Evolutionary conservation across 305 asterid genomes (phyloP).

Genomic region (Fraxinus xanthoxyloides): DNA sequence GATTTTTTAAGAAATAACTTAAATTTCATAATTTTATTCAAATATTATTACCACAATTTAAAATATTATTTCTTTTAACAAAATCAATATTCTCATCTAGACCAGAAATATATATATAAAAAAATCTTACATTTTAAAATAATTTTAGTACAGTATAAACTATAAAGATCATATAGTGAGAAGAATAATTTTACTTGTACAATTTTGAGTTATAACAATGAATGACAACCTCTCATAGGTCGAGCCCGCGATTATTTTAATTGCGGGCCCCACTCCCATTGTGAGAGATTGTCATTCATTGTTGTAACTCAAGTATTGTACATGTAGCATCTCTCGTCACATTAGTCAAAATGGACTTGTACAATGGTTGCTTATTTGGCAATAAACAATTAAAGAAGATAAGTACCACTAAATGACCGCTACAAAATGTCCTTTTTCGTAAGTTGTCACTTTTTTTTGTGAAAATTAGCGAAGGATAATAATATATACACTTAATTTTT

Average conservation of each 20-base stretch:
- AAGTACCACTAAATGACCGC: not conserved
- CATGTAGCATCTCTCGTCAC: too few species aligned
- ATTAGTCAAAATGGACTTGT: not conserved
- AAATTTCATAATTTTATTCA: not conserved
- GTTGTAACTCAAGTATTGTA: too few species aligned
- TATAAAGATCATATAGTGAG: too few species aligned
- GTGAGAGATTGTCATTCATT: too few species aligned
- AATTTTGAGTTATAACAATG: too few species aligned
- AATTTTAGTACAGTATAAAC: not conserved
- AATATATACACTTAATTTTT: not conserved
- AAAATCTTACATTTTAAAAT: not conserved
- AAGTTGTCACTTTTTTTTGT: not conserved
- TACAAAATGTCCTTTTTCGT: not conserved
- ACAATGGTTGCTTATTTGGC: not conserved
- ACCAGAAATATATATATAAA: not conserved
- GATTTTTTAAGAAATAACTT: not conserved
- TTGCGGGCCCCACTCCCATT: too few species aligned
- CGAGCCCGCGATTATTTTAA: too few species aligned
- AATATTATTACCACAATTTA: too few species aligned
- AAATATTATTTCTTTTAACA: not conserved
- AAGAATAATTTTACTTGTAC: too few species aligned
- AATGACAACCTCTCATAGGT: too few species aligned
- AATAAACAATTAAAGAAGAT: not conserved
- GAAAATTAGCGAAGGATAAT: not conserved
- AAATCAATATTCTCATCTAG: not conserved